Conservation (phyloP, 768 basidiomycete genomes). For the Lactarius hatsudake region DNA sequence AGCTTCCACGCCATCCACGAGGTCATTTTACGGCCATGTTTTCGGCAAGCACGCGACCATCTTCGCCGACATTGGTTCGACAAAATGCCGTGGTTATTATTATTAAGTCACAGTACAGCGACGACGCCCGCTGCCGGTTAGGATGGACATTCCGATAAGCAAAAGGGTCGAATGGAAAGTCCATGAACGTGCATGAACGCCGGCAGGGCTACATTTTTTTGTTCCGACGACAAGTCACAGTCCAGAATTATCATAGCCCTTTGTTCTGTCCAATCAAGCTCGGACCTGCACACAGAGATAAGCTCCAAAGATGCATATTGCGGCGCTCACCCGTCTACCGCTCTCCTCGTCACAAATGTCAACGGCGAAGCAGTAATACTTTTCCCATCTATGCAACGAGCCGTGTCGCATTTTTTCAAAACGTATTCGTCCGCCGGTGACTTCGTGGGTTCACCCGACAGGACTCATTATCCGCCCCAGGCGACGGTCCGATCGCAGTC, state of each 20-base stretch:
- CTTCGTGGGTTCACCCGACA: background rate
- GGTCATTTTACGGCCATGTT: constrained; percentile 1
- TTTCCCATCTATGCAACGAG: constrained; percentile 9
- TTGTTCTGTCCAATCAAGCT: background rate
- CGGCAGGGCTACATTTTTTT: background rate
- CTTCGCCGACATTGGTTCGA: constrained; percentile 5
- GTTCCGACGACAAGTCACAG: background rate
- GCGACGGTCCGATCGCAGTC: background rate
- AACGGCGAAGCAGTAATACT: background rate
- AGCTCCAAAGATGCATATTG: constrained; percentile 1
- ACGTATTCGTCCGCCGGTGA: constrained; percentile 7
- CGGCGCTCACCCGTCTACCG: background rate
- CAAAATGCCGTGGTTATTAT: constrained; percentile 2
- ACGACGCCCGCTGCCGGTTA: constrained; percentile 6
- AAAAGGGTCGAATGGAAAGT: constrained; percentile 20
- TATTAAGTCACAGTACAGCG: background rate
- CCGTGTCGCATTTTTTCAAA: background rate
- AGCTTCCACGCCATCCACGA: constrained; percentile 4
- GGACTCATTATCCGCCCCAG: background rate
- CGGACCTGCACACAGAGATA: constrained; percentile 7
- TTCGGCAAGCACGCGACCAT: constrained; percentile 9
- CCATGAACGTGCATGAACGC: background rate
- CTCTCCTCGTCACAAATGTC: background rate
- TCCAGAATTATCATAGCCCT: background rate
- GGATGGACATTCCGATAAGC: constrained; percentile 11